Conservation (phyloP, 805 yeast genomes). For the Nematodospora valgi region DNA sequence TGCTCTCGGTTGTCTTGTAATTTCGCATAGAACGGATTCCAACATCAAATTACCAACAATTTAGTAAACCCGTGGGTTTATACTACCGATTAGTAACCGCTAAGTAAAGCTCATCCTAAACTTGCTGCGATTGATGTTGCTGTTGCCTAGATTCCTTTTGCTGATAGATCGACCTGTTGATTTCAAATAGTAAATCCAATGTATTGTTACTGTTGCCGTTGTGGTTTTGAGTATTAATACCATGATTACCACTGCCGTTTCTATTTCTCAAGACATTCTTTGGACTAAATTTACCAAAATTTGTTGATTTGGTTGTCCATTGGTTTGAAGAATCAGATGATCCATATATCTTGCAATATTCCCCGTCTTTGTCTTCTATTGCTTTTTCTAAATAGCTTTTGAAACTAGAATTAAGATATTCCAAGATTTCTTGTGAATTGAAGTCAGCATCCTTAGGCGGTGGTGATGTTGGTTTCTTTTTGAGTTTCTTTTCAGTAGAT, state of each 20-base stretch:
- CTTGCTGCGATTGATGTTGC: too few relatives aligned
- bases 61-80: too few relatives aligned
- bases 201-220: conserved; percentile 3
- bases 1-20: too few relatives aligned
- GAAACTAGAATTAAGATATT: conserved; percentile 16
- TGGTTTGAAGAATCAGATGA: conserved; percentile 22
- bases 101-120: too few relatives aligned
- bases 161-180: conserved; percentile 18
- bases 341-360: conserved; percentile 16
- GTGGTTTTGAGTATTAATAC: background rate
- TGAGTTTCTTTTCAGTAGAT: background rate
- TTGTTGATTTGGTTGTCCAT: conserved; percentile 14
- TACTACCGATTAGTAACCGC: too few relatives aligned
- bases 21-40: too few relatives aligned
- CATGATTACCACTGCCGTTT: conserved; percentile 1
- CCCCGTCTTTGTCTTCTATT: conserved; percentile 18
- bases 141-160: too few relatives aligned
- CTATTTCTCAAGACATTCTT: conserved; percentile 12
- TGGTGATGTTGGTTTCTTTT: conserved; percentile 5
- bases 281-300: conserved; percentile 9
- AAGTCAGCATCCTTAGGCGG: conserved; percentile 9
- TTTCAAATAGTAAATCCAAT: conserved; percentile 17
- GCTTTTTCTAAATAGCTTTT: conserved; percentile 17
- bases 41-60: too few relatives aligned
- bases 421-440: conserved; percentile 19